phyloP scores from a whole-genome alignment of 148 eudicot genomes.

The Rhododendron vialii region DNA sequence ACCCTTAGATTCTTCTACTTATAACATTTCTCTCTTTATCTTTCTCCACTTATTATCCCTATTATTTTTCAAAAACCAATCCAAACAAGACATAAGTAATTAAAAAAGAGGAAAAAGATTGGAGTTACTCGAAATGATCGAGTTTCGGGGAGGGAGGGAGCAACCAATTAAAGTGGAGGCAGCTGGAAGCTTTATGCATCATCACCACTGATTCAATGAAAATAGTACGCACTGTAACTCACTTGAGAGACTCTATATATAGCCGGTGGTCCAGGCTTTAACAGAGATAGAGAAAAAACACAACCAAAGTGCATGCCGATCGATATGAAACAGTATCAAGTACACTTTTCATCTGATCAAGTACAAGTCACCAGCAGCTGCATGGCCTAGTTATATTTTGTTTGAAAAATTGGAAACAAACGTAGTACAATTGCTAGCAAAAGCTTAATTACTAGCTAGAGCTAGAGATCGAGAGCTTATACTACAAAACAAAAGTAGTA shows the following conservation, averaged over 20 bases:
- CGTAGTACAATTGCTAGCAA: background rate
- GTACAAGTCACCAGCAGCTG: background rate
- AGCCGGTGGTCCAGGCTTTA: conserved; percentile 8
- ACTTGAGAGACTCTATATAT: background rate
- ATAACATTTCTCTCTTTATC: too few species aligned
- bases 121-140: too few species aligned
- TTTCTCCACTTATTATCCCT: too few species aligned
- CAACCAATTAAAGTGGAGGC: too few species aligned
- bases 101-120: too few species aligned
- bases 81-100: too few species aligned
- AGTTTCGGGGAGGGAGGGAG: too few species aligned
- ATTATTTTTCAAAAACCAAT: too few species aligned
- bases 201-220: background rate
- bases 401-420: too few species aligned
- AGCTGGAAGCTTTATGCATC: background rate
- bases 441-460: too few species aligned
- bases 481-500: background rate
- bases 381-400: background rate
- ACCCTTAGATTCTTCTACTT: too few species aligned
- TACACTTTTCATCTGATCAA: conserved; percentile 8
- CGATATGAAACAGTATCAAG: conserved; percentile 8
- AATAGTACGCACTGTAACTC: background rate
- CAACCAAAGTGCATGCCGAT: background rate
- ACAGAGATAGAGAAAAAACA: background rate
- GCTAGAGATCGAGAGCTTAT: background rate